Evolutionary conservation across 345 rosid species (phyloP), one percentile per base, ranked within the genome.

Genomic region (Populus alba): DNA sequence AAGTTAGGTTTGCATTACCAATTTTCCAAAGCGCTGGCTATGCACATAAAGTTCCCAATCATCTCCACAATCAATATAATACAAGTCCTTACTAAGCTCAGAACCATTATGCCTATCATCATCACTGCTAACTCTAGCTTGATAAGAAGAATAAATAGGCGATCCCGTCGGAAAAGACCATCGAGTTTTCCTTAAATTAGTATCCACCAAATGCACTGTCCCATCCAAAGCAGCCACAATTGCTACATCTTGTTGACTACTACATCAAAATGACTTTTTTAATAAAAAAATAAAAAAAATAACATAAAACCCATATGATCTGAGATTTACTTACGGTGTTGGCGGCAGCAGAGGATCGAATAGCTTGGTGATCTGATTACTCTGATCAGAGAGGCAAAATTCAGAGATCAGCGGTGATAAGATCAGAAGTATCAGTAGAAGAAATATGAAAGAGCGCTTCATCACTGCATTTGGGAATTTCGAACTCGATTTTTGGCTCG

Each of bases 71-170:
- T 92, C 97, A 66, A 92, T 72, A 63, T 77, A 81, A 80, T 83
- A 90, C 22, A 87, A 86, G 81, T 89, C 91, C 7, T 71, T 67
- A 8, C 77, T 72, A 12, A 82, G 85, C n/a, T 73, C 81, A 27
- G 85, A 78, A 17, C 81, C 84, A 72, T 85, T 81, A 68, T 80
- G 81, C 71, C 47, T 81, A 1, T 75, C 73, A 59, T 33, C 82
- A 1, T 80, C 88, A n/a, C 23, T 47, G 29, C 49, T 51, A 55
- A 68, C 55, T 20, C 83, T 66, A 72, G 88, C 89, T 79, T 90
- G 89, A 85, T 91, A 90, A 12, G 93, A 90, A 5, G 93, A 87
- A 75, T 89, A 89, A 55, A 89, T 90, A 1, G 94, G 91, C 49
- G 79, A 75, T 2, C 88, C 87, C 33, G 91, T 76, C 8, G 88